A percentile compares a stretch with the other conserved stretches of the same genome.
These are phyloP conservation scores for Tylopilus rubrobrunneus DNA, from an alignment of 768 basidiomycete species.

Conservation along the genomic window DNA sequence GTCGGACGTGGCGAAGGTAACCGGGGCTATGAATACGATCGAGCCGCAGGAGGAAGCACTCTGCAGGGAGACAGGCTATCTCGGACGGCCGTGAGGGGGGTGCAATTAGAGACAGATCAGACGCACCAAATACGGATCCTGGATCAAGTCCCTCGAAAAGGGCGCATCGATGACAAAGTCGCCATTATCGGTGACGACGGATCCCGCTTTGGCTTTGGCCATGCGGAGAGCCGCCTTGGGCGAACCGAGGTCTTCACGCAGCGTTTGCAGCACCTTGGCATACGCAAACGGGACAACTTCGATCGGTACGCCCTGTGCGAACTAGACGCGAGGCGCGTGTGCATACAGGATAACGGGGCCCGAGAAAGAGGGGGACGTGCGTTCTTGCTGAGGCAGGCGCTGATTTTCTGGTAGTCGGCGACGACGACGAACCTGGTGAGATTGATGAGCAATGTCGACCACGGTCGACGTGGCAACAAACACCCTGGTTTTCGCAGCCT, in stretches of 20 bases:
- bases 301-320: constrained; percentile 84
- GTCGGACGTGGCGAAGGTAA: constrained; percentile 74
- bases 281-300: constrained; percentile 98
- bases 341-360: not conserved
- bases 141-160: constrained; percentile 67
- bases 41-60: constrained; percentile 47
- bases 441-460: constrained; percentile 38
- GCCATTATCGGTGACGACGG: constrained; percentile 94
- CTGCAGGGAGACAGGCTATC: constrained; percentile 95
- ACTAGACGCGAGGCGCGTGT: constrained; percentile 43
- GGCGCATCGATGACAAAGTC: constrained; percentile 98
- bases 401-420: constrained; percentile 95
- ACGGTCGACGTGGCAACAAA: not conserved
- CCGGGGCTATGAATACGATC: constrained; percentile 96
- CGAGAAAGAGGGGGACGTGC: constrained; percentile 42
- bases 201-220: constrained; percentile 92
- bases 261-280: constrained; percentile 74
- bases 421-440: constrained; percentile 71
- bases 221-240: constrained; percentile 78
- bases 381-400: constrained; percentile 65
- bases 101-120: constrained; percentile 7
- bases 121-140: constrained; percentile 56
- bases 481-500: constrained; percentile 58
- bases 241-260: constrained; percentile 57
- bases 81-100: constrained; percentile 55